Conservation (phyloP, 2,329 filamentous ascomycete genomes). For the Colletotrichum sp. region DNA sequence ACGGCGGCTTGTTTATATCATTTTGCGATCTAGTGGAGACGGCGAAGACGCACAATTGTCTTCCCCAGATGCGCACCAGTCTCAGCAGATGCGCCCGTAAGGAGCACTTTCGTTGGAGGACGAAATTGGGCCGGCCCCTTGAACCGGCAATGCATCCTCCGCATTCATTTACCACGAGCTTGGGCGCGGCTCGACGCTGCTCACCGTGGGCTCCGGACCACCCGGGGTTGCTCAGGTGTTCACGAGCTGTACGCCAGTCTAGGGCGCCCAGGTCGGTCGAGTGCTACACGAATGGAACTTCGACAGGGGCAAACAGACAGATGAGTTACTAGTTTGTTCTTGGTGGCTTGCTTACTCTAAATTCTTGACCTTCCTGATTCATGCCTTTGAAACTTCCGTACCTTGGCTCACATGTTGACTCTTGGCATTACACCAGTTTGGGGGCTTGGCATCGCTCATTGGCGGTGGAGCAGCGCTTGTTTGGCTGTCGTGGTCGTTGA, state of each 20-base stretch:
- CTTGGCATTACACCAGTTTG: not conserved
- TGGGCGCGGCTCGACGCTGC: not conserved
- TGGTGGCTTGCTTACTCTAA: not conserved
- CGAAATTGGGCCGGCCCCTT: constrained; percentile 7
- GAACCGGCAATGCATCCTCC: constrained; percentile 6
- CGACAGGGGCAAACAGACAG: not conserved
- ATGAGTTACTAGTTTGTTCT: not conserved
- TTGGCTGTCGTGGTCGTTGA: not conserved
- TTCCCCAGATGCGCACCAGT: constrained; percentile 10
- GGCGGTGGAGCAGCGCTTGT: not conserved
- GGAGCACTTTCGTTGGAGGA: constrained; percentile 11
- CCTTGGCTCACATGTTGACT: constrained; percentile 6
- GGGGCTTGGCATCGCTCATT: not conserved
- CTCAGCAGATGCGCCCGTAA: not conserved
- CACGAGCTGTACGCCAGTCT: not conserved
- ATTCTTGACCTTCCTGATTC: not conserved
- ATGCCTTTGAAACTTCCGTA: constrained; percentile 15
- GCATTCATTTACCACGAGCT: constrained; percentile 6
- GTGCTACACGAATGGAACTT: constrained; percentile 1
- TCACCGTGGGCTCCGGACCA: not conserved
- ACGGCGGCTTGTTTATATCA: not conserved
- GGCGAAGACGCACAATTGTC: not conserved
- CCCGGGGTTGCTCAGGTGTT: not conserved
- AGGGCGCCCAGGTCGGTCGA: not conserved
- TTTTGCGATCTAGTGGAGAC: not conserved